phyloP scores from a whole-genome alignment of 2,329 filamentous ascomycete genomes.

The Diaporthe amygdali region DNA sequence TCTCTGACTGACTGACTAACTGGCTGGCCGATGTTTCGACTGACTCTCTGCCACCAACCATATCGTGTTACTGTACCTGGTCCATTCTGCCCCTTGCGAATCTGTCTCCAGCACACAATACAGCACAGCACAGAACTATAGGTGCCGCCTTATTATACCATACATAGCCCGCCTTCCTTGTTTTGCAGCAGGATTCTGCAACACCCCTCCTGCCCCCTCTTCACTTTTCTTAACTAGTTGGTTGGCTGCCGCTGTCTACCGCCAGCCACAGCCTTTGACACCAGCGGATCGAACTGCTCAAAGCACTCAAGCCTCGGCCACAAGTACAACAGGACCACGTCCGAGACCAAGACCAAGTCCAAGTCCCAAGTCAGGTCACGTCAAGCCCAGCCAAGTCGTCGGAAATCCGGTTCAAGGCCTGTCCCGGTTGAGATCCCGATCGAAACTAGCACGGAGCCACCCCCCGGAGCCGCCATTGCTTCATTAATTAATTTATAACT shows the following conservation, averaged over 20 bases:
- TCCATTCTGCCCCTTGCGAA: background rate
- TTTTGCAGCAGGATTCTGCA: conserved; percentile 2
- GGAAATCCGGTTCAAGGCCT: background rate
- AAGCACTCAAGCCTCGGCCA: conserved; percentile 1
- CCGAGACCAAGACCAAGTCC: background rate
- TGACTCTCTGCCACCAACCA: conserved; percentile 16
- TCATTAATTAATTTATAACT: conserved; percentile 12
- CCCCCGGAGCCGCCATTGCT: conserved; percentile 10
- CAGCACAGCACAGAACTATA: background rate
- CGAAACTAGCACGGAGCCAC: conserved; percentile 12
- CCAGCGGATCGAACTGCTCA: background rate
- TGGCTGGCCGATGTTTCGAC: conserved; percentile 2
- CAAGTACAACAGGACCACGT: background rate
- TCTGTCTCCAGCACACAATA: background rate
- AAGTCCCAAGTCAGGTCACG: background rate
- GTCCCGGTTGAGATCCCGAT: conserved; percentile 2
- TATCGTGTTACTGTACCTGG: background rate
- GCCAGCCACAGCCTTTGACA: background rate
- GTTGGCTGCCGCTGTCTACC: background rate
- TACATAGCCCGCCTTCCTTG: conserved; percentile 4
- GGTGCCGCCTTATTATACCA: background rate
- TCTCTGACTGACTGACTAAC: background rate
- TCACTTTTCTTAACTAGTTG: background rate
- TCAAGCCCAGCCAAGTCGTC: too few species aligned
- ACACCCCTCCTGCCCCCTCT: background rate